Evolutionary conservation across 306 rosid species (phyloP), one percentile per base, ranked within the genome.

Genomic region (Cucurbita ficifolia): DNA sequence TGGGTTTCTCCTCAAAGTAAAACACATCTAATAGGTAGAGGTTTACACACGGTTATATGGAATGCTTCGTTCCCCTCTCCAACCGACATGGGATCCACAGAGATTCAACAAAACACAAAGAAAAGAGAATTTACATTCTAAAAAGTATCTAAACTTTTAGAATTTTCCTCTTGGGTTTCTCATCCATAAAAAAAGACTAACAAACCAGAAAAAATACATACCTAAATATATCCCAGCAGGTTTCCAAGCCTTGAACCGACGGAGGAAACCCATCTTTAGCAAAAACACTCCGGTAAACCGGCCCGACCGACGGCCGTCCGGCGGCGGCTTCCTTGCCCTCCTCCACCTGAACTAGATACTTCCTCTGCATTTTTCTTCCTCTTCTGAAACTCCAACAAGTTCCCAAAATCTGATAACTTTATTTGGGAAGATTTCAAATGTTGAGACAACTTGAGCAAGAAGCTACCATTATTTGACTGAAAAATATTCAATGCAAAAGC

Each of bases 161-260:
- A 45, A 21, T 21, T 67, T 45, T 12, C 45, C 38, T 35, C 13
- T 2, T 63, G 70, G 53, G 16, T 19, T 65, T 65, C 53, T 21
- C 14, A 19, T 35, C 22, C 54, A 52, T 5, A 0, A 33, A 64
- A 38, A 38, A 22, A 38, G 29, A 39, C 9, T 10, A 8, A 36
- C 21, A 61, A 38, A 49, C 5, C 18, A 10, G 46, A 45, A 55
- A 45, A n/a, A 63, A 8, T 8, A 0, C 78, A 67, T 60, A 93
- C 98, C 96, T 86, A 67, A 94, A 94, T 53, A 94, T 84, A 63
- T 94, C 98, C 98, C 98, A 94, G 86, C 98, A 94, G 70, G 80
- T 43, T n/a, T 89, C 81, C 78, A 94, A 79, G 57, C 96, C 96
- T 2, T 51, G 49, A 59, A 84, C 61, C 17, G 95, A 88, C 50